Base-by-base conservation (phyloP, 2,329 filamentous ascomycete genomes). In the Claviceps monticola region DNA sequence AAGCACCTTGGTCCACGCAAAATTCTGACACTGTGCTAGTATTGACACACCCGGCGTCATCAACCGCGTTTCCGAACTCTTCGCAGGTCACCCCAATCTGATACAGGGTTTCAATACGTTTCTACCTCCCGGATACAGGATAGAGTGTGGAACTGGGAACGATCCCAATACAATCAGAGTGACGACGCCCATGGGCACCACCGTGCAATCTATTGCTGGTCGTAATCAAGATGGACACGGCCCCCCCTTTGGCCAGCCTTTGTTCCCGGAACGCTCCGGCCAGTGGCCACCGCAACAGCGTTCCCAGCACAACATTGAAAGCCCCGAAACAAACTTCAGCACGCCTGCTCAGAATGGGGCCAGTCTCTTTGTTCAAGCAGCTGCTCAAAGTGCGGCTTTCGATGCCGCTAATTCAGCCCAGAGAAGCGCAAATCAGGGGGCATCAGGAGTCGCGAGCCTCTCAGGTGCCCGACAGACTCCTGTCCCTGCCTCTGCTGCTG, bases 101-200 rank as follows among this genome's bases (percentile, higher is more conserved):
- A 97, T 98, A 48, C 91, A 97, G 67, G 93, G 93, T 0, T 98
- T 98, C 67, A 98, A 98, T 64, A 98, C 93, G 0, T 98, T 98
- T 65, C 73, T 98, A 8, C 93, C 93, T 3, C 90, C 90, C 0
- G 90, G 93, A 2, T 98, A 98, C 65, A 80, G 93, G 53, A 98
- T 98, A 54, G 93, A 98, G 65, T 98, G 93, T 62, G 91, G 91
- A 34, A 84, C 88, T 16, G 88, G 88, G 37, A 91, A 94, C 57
- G 91, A 97, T 61, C 91, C 91, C 1, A 95, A 96, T 64, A 89
- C 89, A 3, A 98, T 98, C 56, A 79, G 94, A 57, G 93, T 98
- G 16, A 98, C 93, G 0, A 98, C 93, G 0, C 93, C 93, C 0
- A 95, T 94, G 74, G 93, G 93, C n/a, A 97, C 91, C 2, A 96